Conservation (phyloP, 75 land plant species). For the Pinus tabuliformis region DNA sequence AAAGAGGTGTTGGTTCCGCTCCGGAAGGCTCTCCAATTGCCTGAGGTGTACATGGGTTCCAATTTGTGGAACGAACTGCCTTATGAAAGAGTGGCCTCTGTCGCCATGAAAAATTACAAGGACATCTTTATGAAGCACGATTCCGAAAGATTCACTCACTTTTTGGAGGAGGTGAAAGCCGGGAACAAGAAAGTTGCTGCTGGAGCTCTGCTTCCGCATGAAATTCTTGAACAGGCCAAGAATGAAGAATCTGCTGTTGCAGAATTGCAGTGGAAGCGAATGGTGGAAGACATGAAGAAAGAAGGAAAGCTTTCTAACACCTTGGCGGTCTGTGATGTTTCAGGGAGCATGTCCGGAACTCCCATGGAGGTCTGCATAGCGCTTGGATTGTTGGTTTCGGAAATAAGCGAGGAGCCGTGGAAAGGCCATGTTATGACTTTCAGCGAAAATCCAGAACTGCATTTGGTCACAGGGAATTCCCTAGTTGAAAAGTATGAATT, state of each 20-base stretch:
- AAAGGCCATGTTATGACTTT: conserved; percentile 64
- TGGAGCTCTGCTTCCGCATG: conserved; percentile 67
- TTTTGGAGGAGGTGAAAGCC: conserved; percentile 33
- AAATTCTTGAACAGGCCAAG: conserved; percentile 35
- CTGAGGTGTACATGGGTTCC: conserved; percentile 65
- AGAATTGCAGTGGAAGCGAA: conserved; percentile 70
- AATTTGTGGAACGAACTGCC: conserved; percentile 45
- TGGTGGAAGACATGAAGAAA: conserved; percentile 45
- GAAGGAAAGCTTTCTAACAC: conserved; percentile 44
- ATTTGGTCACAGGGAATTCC: conserved; percentile 28
- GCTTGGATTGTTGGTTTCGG: conserved; percentile 55
- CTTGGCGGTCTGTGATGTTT: conserved; percentile 71
- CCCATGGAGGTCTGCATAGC: conserved; percentile 70
- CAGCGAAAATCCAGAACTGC: conserved; percentile 49
- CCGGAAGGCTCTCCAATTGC: no score
- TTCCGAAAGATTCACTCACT: conserved; percentile 33
- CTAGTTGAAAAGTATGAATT: conserved; percentile 31
- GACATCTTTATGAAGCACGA: conserved; percentile 56
- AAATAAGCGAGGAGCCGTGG: conserved; percentile 75
- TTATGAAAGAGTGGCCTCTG: conserved; percentile 69
- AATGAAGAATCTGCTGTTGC: conserved; percentile 30
- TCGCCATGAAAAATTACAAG: conserved; percentile 70
- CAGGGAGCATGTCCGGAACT: conserved; percentile 61
- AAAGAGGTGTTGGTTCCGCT: no score
- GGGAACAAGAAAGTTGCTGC: conserved; percentile 66